Conservation (phyloP, 805 yeast genomes). For the Brettanomyces bruxellensis region DNA sequence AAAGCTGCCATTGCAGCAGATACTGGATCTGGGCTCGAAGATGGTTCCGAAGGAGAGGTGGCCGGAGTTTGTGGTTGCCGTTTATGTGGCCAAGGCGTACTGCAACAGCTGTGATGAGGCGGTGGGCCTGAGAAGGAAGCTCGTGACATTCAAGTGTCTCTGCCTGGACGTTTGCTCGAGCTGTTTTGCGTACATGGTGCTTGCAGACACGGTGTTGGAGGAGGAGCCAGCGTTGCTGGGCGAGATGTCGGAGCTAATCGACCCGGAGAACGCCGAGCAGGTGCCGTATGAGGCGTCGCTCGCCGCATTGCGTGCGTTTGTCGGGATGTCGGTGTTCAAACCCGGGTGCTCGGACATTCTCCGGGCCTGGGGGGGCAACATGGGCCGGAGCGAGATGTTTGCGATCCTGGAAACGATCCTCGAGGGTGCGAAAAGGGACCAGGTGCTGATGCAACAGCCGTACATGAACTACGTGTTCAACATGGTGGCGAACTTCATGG, state of each 20-base stretch:
- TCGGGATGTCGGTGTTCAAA: constrained; percentile 56
- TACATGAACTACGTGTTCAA: constrained; percentile 39
- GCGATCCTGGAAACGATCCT: constrained; percentile 61
- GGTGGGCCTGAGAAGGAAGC: constrained; percentile 43
- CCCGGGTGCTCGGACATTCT: constrained; percentile 71
- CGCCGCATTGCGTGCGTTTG: constrained; percentile 58
- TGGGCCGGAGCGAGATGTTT: constrained; percentile 74
- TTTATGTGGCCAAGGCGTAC: constrained; percentile 66
- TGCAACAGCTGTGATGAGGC: constrained; percentile 43
- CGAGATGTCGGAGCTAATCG: constrained; percentile 62
- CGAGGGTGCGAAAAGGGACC: constrained; percentile 33
- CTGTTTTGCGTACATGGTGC: constrained; percentile 44
- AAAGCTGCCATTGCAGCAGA: constrained; percentile 47
- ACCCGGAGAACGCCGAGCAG: constrained; percentile 41
- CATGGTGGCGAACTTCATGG: constrained; percentile 53
- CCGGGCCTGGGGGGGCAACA: constrained; percentile 74
- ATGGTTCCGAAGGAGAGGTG: constrained; percentile 54
- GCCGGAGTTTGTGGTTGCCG: constrained; percentile 53
- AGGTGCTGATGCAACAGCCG: constrained; percentile 15
- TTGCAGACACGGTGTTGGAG: constrained; percentile 60
- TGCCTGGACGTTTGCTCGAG: constrained; percentile 59
- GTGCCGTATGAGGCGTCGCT: constrained; percentile 46
- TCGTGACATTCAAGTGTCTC: constrained; percentile 55
- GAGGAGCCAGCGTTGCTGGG: constrained; percentile 63
- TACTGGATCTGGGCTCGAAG: constrained; percentile 51